Conservation (phyloP, 116 monocot species). For the Papilionanthe hybrid region DNA sequence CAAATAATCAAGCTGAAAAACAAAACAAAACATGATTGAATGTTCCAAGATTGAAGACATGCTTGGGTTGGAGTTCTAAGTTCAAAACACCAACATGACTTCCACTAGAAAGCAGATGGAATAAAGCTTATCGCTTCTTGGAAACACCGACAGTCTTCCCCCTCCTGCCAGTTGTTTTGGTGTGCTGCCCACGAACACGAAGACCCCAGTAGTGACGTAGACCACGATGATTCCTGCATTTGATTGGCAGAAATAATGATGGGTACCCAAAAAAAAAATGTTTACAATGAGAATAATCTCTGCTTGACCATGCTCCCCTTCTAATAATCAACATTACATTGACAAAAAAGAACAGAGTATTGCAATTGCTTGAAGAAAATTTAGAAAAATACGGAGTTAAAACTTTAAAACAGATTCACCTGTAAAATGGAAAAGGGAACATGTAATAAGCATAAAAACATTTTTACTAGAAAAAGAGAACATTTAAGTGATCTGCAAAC, state of each 20-base stretch:
- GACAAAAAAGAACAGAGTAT: no score
- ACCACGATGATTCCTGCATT: conserved; percentile 35
- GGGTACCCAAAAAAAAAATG: no score
- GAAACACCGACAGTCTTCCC: conserved; percentile 46
- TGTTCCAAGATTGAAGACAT: no score
- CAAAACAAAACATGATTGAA: neutral
- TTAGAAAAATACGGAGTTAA: neutral
- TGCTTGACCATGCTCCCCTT: neutral
- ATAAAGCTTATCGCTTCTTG: conserved; percentile 27
- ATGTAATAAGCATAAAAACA: no score
- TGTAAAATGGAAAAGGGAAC: no score
- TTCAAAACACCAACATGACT: conserved; percentile 1
- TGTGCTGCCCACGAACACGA: conserved; percentile 38
- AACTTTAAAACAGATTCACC: neutral
- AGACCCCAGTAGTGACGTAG: conserved; percentile 43
- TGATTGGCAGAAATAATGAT: neutral
- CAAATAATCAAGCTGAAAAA: neutral
- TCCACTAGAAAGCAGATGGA: neutral
- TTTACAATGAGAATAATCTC: neutral
- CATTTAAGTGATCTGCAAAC: no score
- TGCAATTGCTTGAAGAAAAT: neutral
- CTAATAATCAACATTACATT: neutral
- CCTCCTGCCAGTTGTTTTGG: conserved; percentile 35
- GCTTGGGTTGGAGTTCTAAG: neutral
- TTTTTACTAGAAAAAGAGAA: no score